A percentile compares a stretch with the other conserved stretches of the same genome.
phyloP scores from a whole-genome alignment of 2,329 filamentous ascomycete species.

The Acarospora socialis region DNA sequence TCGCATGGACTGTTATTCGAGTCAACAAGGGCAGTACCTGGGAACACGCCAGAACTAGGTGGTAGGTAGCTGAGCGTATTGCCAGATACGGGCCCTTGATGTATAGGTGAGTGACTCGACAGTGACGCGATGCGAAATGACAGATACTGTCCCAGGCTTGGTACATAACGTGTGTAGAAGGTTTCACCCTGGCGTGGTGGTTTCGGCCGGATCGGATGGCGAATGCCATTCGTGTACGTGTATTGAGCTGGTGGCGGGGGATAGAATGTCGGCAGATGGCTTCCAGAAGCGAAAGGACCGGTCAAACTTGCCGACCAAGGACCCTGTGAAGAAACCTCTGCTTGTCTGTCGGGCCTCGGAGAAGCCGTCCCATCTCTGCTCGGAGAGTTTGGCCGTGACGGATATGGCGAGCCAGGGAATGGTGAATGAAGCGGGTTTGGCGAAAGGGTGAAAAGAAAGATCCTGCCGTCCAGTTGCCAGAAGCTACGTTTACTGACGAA shows the following conservation, averaged over 20 bases:
- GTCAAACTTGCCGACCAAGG: conserved; percentile 24
- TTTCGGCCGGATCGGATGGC: conserved; percentile 77
- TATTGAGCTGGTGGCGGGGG: conserved; percentile 74
- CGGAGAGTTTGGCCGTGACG: conserved; percentile 38
- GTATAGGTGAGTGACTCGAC: conserved; percentile 47
- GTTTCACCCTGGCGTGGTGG: conserved; percentile 80
- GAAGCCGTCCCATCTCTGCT: conserved; percentile 20
- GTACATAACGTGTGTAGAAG: conserved; percentile 80
- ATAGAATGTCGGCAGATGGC: conserved; percentile 81
- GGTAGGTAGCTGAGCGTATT: conserved; percentile 17
- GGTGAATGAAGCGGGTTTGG: conserved; percentile 38
- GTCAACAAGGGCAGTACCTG: conserved; percentile 24
- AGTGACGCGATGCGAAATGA: conserved; percentile 75
- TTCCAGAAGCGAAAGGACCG: conserved; percentile 67
- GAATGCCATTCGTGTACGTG: conserved; percentile 58
- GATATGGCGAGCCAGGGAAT: conserved; percentile 36
- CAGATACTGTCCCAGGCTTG: conserved; percentile 68
- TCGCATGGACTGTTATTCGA: conserved; percentile 40
- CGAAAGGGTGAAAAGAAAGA: conserved; percentile 76
- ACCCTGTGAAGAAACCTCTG: conserved; percentile 11
- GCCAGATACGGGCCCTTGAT: conserved; percentile 41
- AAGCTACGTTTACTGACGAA: conserved; percentile 70
- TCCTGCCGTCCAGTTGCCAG: conserved; percentile 78
- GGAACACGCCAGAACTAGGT: conserved; percentile 14
- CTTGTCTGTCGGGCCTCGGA: conserved; percentile 9